phyloP scores from a whole-genome alignment of 345 rosid genomes.

The Triadica sebifera region DNA sequence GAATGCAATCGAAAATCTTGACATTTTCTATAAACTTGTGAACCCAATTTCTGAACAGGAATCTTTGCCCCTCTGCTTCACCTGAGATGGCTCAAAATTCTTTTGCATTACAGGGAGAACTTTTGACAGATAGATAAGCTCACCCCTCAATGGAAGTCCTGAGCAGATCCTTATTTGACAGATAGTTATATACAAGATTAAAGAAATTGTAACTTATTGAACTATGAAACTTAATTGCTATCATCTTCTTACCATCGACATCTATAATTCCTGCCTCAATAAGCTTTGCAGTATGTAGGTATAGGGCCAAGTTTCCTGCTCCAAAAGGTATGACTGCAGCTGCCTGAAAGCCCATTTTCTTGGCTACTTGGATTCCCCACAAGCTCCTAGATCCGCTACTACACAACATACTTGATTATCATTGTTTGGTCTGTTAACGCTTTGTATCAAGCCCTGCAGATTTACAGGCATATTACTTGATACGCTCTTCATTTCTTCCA shows the following conservation, averaged over 20 bases:
- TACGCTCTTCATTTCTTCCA: conserved; percentile 10
- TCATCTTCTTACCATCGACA: neutral
- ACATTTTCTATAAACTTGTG: neutral
- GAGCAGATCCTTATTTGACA: neutral
- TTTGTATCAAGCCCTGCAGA: conserved; percentile 26
- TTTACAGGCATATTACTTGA: conserved; percentile 17
- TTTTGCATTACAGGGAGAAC: conserved; percentile 13
- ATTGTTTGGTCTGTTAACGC: conserved; percentile 9
- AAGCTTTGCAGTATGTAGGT: conserved; percentile 4
- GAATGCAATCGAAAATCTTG: conserved; percentile 17
- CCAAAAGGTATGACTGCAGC: conserved; percentile 5
- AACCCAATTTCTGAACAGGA: neutral
- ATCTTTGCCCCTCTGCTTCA: neutral
- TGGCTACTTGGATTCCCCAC: conserved; percentile 12
- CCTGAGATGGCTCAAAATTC: conserved; percentile 16
- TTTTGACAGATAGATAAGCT: conserved; percentile 16
- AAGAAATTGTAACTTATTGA: too few relatives aligned
- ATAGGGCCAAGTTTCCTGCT: neutral
- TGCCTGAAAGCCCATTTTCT: neutral
- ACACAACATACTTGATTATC: neutral
- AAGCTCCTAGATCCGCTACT: neutral
- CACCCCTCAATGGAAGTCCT: conserved; percentile 22
- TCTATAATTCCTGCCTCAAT: conserved; percentile 12
- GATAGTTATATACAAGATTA: too few relatives aligned
- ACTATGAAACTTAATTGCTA: too few relatives aligned